Percentiles rank a stretch among this genome's conserved stretches.
Evolutionary conservation across 768 basidiomycete genomes (phyloP).

Genomic region (Lactifluus echinatus): DNA sequence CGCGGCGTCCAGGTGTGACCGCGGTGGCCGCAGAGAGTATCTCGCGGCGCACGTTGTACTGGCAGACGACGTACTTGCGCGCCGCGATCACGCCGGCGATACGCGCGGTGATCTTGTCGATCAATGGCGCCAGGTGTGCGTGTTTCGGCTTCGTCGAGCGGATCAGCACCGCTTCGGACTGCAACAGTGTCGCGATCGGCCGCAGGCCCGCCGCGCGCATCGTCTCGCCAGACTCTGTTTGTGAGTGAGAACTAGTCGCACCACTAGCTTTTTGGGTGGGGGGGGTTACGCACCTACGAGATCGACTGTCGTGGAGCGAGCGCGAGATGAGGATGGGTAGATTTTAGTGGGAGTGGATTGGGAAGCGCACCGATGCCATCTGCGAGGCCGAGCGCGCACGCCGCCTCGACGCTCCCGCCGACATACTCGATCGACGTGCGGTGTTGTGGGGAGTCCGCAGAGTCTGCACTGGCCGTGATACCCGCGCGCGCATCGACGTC

Average conservation of each 20-base stretch:
- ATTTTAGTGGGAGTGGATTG: too few species aligned
- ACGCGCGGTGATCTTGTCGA: slow-evolving; percentile 73
- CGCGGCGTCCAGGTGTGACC: slow-evolving; percentile 84
- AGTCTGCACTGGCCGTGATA: slow-evolving; percentile 40
- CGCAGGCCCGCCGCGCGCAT: slow-evolving; percentile 97
- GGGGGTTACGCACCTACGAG: slow-evolving; percentile 67
- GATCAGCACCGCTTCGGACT: slow-evolving; percentile 90
- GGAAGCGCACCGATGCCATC: slow-evolving; percentile 81
- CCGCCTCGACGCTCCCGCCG: slow-evolving; percentile 96
- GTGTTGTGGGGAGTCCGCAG: too few species aligned
- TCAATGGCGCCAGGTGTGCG: slow-evolving; percentile 53
- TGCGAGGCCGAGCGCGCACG: slow-evolving; percentile 90
- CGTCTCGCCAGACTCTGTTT: slow-evolving; percentile 91
- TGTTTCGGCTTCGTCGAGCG: slow-evolving; percentile 60
- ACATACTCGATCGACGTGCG: slow-evolving; percentile 86
- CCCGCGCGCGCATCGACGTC: slow-evolving; percentile 47
- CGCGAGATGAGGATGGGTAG: neutral
- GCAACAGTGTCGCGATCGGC: slow-evolving; percentile 82
- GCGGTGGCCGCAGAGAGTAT: slow-evolving; percentile 49
- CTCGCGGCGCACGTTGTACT: slow-evolving; percentile 80
- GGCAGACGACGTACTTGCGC: slow-evolving; percentile 77
- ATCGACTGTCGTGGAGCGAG: slow-evolving; percentile 58
- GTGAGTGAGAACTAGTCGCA: neutral
- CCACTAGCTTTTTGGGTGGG: neutral
- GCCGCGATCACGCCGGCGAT: slow-evolving; percentile 91